Base-by-base conservation (phyloP, 192 early-diverging fungal genomes). In the Allomyces macrogynus region DNA sequence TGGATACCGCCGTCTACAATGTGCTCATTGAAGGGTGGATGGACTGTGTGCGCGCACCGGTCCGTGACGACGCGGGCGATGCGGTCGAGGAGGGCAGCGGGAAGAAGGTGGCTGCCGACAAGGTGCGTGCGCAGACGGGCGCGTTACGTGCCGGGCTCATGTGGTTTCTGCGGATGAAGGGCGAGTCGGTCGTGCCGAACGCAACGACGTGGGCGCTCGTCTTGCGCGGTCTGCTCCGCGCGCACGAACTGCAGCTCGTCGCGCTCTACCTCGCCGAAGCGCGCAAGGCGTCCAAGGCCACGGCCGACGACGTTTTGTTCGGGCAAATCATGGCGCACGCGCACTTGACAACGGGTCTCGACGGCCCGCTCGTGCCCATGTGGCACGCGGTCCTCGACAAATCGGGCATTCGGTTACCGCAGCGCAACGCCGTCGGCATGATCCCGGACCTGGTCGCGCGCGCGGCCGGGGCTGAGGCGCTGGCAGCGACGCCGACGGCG, bases 41-140 rank as follows among this genome's bases (percentile, higher is more conserved):
- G 62, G 69, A 70, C n/a, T 76, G 68, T 24, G 64, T 72, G 62
- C 77, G 81, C 3, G 70, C 64, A 12, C 80, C 86, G 24, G 63
- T 76, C 32, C n/a, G n/a, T n/a, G 77, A 76, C 24, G n/a, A n/a
- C n/a, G 14, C 73, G 78, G 32, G 84, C 86, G 5, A 67, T 86
- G 24, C 79, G 43, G 90, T 91, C 84, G 68, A 77, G 84, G 63
- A 65, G 74, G 20, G 75, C 89, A 70, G 78, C 80, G 63, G 65
- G 73, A 60, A 67, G 67, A n/a, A n/a, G n/a, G 24, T 78, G 80
- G 70, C 65, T 57, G 10, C 62, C 92, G 49, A 73, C 75, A 24
- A 86, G 87, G 12, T 81, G 89, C 69, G 67, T 73, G 4, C 74
- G 78, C 62, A 91, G 87, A 32, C 92, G 86, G 80, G 88, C 87